Evolutionary conservation across 306 rosid genomes (phyloP), one percentile per base, ranked within the genome.

Genomic region (Oxytropis ochrocephala): DNA sequence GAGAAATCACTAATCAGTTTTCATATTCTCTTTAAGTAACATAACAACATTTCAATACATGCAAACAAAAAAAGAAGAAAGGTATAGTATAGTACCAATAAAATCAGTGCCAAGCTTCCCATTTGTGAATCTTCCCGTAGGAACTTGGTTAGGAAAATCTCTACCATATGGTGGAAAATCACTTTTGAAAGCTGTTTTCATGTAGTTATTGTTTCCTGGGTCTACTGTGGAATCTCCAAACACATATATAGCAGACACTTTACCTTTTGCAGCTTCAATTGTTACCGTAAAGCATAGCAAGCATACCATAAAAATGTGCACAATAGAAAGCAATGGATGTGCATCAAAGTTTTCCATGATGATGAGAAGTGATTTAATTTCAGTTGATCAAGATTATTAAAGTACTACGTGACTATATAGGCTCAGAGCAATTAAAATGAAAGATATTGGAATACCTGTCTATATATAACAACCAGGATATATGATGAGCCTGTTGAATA

Each of bases 181-280:
- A 77, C 91, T 57, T 38, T 57, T 84, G 71, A 88, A 85, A 59
- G 66, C 0, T 0, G 95, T 84, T 0, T 13, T 3, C 0, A 88
- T 6, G 35, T 39, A 77, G 78, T 90, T 88, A n/a, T 90, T 90
- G 59, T 90, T 90, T 70, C 95, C 96, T 5, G 96, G 85, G 73
- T 88, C 95, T 47, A 82, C 91, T 0, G 96, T 90, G 70, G 96
- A 90, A 68, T 90, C 96, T 56, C 96, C 96, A 46, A 90, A 88
- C 64, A 90, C 96, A 29, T 85, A 73, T 3, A 90, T 0, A 11
- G 82, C 84, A 5, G 94, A 79, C 35, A 74, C 80, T 8, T 78
- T 71, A 13, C 30, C 16, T 1, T 60, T 73, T 9, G 29, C 27
- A 64, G 77, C 83, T 44, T 78, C 79, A 73, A 67, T 70, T 75